Conservation (phyloP, 1,284 basidiomycete genomes). For the Ceratobasidium sp. region DNA sequence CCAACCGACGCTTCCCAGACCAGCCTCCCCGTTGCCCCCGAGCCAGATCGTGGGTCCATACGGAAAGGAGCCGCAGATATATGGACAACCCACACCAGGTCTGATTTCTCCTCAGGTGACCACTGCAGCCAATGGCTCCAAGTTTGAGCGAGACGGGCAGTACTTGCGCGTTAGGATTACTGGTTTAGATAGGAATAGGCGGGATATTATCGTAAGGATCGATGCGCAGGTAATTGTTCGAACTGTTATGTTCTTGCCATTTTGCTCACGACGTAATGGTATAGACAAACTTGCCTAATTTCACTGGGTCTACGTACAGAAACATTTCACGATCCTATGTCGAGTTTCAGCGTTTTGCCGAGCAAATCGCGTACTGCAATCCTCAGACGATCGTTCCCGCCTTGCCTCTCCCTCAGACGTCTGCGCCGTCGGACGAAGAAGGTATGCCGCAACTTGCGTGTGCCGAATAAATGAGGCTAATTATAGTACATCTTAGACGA, state of each 20-base stretch:
- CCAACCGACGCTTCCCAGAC: slow-evolving; percentile 35
- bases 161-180: slow-evolving; percentile 90
- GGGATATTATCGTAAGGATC: slow-evolving; percentile 91
- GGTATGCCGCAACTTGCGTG: slow-evolving; percentile 57
- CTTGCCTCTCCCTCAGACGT: slow-evolving; percentile 90
- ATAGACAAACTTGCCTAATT: slow-evolving; percentile 93
- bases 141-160: slow-evolving; percentile 79
- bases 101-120: slow-evolving; percentile 79
- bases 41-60: slow-evolving; percentile 59
- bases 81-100: slow-evolving; percentile 83
- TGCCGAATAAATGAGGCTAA: background rate
- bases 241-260: slow-evolving; percentile 8
- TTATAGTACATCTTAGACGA: slow-evolving; percentile 68
- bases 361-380: slow-evolving; percentile 83
- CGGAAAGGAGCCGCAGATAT: slow-evolving; percentile 83
- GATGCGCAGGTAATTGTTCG: slow-evolving; percentile 82
- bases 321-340: slow-evolving; percentile 92
- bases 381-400: slow-evolving; percentile 94
- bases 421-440: slow-evolving; percentile 95
- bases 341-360: slow-evolving; percentile 93
- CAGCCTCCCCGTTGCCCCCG: slow-evolving; percentile 37
- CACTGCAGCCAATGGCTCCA: slow-evolving; percentile 73
- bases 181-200: slow-evolving; percentile 90
- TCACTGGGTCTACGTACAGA: slow-evolving; percentile 87
- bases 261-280: background rate